Conservation (phyloP, 164 flowering plant species). For the Brasenia schreberi region DNA sequence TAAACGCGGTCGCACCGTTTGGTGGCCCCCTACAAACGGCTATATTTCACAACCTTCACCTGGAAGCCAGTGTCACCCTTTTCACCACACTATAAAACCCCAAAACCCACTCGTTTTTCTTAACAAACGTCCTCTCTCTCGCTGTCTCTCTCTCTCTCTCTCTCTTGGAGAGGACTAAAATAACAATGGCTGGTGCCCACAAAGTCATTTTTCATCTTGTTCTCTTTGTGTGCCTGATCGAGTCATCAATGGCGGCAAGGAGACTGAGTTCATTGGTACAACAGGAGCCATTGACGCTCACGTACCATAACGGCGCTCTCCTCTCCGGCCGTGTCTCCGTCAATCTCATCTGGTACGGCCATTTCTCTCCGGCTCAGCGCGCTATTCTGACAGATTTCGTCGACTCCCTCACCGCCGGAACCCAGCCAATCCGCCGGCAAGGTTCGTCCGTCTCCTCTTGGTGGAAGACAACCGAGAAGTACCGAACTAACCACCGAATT, state of each 20-base stretch:
- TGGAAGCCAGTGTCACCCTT: no score
- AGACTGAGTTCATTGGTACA: constrained; percentile 23
- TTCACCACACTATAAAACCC: neutral
- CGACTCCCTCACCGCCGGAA: constrained; percentile 25
- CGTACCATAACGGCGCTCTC: constrained; percentile 61
- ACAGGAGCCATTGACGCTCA: constrained; percentile 29
- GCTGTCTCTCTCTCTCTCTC: neutral
- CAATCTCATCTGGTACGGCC: constrained; percentile 57
- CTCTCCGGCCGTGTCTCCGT: constrained; percentile 49
- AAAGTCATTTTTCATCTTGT: neutral
- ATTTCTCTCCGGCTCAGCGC: constrained; percentile 38
- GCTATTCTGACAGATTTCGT: constrained; percentile 54
- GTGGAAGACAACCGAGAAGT: constrained; percentile 46
- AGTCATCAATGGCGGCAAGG: constrained; percentile 11
- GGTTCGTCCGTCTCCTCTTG: constrained; percentile 43
- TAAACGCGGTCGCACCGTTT: neutral
- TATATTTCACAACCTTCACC: neutral
- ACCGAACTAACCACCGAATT: constrained; percentile 16
- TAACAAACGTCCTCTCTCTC: neutral
- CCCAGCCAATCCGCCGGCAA: constrained; percentile 27
- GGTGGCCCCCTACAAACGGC: neutral
- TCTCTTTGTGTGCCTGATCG: neutral
- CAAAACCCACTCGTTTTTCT: neutral
- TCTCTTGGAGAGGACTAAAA: neutral
- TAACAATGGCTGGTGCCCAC: neutral